Conservation (phyloP, 495 filamentous ascomycete genomes). For the Tuber melanosporum region DNA sequence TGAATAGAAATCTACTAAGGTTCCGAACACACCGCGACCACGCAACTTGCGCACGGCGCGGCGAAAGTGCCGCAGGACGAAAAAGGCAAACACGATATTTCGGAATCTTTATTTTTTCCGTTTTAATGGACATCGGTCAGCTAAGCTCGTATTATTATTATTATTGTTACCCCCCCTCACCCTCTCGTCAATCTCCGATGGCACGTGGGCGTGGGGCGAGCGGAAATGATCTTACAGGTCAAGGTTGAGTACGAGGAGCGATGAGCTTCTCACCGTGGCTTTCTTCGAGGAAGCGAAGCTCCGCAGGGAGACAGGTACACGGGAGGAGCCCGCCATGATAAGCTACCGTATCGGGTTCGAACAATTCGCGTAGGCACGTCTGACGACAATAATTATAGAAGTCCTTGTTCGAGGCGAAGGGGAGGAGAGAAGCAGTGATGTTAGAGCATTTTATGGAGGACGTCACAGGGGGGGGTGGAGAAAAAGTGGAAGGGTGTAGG, state of each 20-base stretch:
- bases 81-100: conserved; percentile 84
- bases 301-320: conserved; percentile 62
- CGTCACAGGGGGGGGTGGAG: neutral
- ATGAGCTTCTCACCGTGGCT: conserved; percentile 48
- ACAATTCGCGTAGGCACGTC: neutral
- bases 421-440: neutral
- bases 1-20: conserved; percentile 63
- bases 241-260: conserved; percentile 62
- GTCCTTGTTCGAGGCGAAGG: neutral
- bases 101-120: conserved; percentile 54
- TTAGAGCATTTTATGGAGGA: neutral
- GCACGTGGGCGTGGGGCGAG: neutral
- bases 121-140: conserved; percentile 21
- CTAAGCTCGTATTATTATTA: conserved; percentile 1
- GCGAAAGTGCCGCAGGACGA: conserved; percentile 78
- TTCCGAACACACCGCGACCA: conserved; percentile 80
- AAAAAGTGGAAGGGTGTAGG: neutral
- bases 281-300: conserved; percentile 55
- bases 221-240: conserved; percentile 61
- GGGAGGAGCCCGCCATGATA: conserved; percentile 57
- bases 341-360: conserved; percentile 1
- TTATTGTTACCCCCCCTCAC: neutral
- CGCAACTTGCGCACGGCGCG: conserved; percentile 74
- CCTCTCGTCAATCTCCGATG: neutral
- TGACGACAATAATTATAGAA: neutral